Conservation (phyloP, 2,329 filamentous ascomycete genomes). For the Parastagonospora nodorum region DNA sequence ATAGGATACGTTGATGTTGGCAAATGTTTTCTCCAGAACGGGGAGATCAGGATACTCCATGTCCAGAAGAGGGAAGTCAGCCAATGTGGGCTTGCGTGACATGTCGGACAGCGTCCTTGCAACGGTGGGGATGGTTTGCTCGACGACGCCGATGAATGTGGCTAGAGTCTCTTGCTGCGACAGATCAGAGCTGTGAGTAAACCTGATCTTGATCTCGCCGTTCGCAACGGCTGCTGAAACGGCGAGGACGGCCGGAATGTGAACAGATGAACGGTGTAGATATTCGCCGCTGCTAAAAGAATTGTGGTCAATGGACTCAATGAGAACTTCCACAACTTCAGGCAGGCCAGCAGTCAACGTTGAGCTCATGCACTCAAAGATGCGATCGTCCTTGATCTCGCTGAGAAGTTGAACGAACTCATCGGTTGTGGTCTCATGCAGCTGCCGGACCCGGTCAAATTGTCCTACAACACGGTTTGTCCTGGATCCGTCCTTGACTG, state of each 20-base stretch:
- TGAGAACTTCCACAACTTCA: slow-evolving; percentile 48
- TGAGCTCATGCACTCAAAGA: slow-evolving; percentile 1
- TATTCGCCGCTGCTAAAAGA: slow-evolving; percentile 5
- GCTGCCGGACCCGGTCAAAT: slow-evolving; percentile 14
- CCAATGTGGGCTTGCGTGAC: slow-evolving; percentile 39
- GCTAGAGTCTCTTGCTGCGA: slow-evolving; percentile 7
- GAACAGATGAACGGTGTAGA: slow-evolving; percentile 2
- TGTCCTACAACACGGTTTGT: slow-evolving; percentile 12
- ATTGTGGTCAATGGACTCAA: slow-evolving; percentile 33
- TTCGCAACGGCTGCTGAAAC: slow-evolving; percentile 14
- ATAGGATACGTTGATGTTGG: slow-evolving; percentile 9
- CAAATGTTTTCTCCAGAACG: slow-evolving; percentile 28
- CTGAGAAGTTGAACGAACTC: slow-evolving; percentile 14
- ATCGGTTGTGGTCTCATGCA: slow-evolving; percentile 3
- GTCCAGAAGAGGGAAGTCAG: slow-evolving; percentile 49
- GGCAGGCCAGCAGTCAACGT: slow-evolving; percentile 5
- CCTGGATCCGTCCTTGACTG: slow-evolving; percentile 10
- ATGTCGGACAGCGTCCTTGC: slow-evolving; percentile 17
- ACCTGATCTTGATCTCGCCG: slow-evolving; percentile 16
- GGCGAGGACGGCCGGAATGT: slow-evolving; percentile 7
- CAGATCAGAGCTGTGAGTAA: slow-evolving; percentile 12
- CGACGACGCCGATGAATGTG: slow-evolving; percentile 5
- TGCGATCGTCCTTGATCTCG: slow-evolving; percentile 14
- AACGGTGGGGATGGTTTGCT: slow-evolving; percentile 10
- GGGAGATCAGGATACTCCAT: slow-evolving; percentile 40